Base-by-base conservation (phyloP, 1,284 basidiomycete genomes). In the Gomphus bonarii region DNA sequence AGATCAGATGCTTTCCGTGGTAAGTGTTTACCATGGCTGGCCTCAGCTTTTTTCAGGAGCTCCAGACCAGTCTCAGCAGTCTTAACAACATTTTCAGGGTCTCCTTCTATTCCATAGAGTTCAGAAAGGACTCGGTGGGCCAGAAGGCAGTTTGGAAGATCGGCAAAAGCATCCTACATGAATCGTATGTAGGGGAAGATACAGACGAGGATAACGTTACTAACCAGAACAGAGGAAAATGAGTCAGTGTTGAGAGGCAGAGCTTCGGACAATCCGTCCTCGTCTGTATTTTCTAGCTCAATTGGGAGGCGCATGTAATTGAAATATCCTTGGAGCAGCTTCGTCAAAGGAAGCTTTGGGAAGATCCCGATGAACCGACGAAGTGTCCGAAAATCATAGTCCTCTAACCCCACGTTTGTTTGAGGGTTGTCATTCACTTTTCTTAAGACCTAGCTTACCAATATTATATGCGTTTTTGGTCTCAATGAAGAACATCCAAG, bases 401-500 rank as follows among this genome's bases (percentile, higher is more conserved):
- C 81, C 66, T 76, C 83, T 88, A 62, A 44, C 50, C 58, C 11
- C 56, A 52, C 58, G 58, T 40, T 11, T 50, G 16, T 43, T 49
- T 51, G 7, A 48, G 47, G 11, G 31, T 22, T 38, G 46, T 10
- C 40, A 20, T 22, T 30, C 57, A 30, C 22, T 8, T 56, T 28
- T n/a, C 14, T 46, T 18, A 49, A 43, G 18, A 42, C 46, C 25
- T 20, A 22, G 67, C 80, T 63, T 65, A 91, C 88, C 79, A 11
- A 91, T 75, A 8, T 75, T 75, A n/a, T 78, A 78, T 47, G 75
- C 76, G 65, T 98, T 85, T 50, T 75, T 80, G 63, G 84, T 81
- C 65, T 98, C 91, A 43, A 98, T 73, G 61, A 78, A 82, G 18
- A 91, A 69, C 35, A 71, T 76, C 93, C 93, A 97, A 0, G 90